Percentiles rank a stretch among this genome's conserved stretches.
Evolutionary conservation across 768 basidiomycete genomes (phyloP).

Genomic region (Boletus fagicola): DNA sequence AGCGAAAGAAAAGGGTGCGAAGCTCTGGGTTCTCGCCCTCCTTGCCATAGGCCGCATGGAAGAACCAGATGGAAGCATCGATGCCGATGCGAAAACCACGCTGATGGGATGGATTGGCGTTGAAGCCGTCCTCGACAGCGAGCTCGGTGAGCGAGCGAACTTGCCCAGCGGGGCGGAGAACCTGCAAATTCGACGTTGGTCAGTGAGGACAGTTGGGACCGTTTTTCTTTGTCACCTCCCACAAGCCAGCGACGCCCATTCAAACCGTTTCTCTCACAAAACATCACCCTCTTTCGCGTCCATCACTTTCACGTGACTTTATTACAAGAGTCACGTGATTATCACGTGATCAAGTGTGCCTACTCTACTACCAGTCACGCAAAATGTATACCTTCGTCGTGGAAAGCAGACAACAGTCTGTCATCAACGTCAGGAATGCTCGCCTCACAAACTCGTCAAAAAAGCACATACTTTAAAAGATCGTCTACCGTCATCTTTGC

Average conservation of each 20-base stretch:
- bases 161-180: slow-evolving; percentile 69
- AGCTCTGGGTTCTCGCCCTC: slow-evolving; percentile 89
- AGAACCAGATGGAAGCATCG: slow-evolving; percentile 82
- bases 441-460: neutral
- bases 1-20: slow-evolving; percentile 82
- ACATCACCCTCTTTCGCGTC: neutral
- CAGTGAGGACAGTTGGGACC: slow-evolving; percentile 13
- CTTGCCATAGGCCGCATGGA: slow-evolving; percentile 63
- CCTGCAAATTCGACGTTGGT: slow-evolving; percentile 33
- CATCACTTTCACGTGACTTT: slow-evolving; percentile 2
- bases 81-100: slow-evolving; percentile 84
- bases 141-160: slow-evolving; percentile 75
- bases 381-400: slow-evolving; percentile 73
- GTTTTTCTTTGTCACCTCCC: slow-evolving; percentile 42
- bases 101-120: slow-evolving; percentile 56
- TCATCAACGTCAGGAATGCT: neutral
- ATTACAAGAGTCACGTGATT: slow-evolving; percentile 3
- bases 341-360: neutral
- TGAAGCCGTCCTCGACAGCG: slow-evolving; percentile 72
- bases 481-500: slow-evolving; percentile 95
- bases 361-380: slow-evolving; percentile 35
- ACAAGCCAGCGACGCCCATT: slow-evolving; percentile 52
- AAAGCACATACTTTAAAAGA: slow-evolving; percentile 67
- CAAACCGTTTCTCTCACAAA: neutral
- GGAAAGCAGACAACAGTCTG: slow-evolving; percentile 71